Base-by-base conservation (phyloP, 2,329 filamentous ascomycete genomes). In the Talaromyces sp. region DNA sequence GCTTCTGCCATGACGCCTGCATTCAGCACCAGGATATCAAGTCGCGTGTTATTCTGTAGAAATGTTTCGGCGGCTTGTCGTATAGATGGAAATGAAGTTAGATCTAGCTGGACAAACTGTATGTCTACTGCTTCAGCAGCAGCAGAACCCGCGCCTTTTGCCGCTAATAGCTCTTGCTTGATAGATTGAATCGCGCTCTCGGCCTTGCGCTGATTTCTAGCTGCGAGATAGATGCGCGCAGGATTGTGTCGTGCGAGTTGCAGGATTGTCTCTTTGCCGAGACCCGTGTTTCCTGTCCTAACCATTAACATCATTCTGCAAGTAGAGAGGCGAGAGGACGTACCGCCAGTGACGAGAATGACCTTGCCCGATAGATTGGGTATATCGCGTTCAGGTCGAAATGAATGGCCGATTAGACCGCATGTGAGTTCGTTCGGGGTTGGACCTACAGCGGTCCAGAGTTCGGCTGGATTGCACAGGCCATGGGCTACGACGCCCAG, bases 201-300 rank as follows among this genome's bases (percentile, higher is more conserved):
- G 11, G 80, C 80, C 54, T 80, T 76, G 48, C 72, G 68, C 59
- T 74, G 74, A 22, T 76, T 82, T 54, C 84, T 82, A 2, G 83
- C 83, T 14, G 80, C 83, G 65, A 88, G 79, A 74, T 83, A 87
- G 66, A 87, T 82, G 64, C 84, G 81, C 0, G 76, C 74, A 1
- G 85, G 84, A 8, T 76, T 72, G 70, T 86, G 84, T 64, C 76
- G 77, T n/a, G 81, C 81, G 50, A 85, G 76, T 61, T 82, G 77
- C 41, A 79, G 70, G 50, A 84, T 72, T 8, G 81, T 80, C 68
- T 82, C 78, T 71, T 77, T 78, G 39, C 82, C 82, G 31, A 82
- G 74, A 9, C 81, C 82, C 31, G 73, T 69, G 67, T 82, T 83
- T 33, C 81, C 80, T 81, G 4, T 13, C 27, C 7, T 1, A 3